A percentile compares a stretch with the other conserved stretches of the same genome.
These are phyloP conservation scores for Dictyostelium brefeldianum DNA, from an alignment of 78 protist species.

Conservation along the genomic window DNA sequence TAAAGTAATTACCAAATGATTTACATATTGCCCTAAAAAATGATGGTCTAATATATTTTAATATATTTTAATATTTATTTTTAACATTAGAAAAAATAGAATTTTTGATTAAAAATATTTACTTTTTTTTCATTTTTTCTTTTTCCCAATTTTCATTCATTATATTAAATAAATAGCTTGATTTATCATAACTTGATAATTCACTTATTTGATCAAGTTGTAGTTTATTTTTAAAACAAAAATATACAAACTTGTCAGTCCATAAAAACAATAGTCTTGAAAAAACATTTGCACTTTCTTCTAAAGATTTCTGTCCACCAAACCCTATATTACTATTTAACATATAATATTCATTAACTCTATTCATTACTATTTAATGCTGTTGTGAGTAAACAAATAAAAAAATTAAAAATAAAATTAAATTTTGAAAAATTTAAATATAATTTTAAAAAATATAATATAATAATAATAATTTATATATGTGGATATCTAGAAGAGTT, in stretches of 20 bases:
- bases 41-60: neutral
- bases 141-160: conserved; percentile 29
- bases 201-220: conserved; percentile 19
- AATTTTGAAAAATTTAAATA: no score
- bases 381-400: no score
- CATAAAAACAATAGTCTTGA: conserved; percentile 25
- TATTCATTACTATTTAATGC: no score
- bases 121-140: conserved; percentile 10
- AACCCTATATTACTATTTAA: neutral
- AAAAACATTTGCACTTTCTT: conserved; percentile 21
- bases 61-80: no score
- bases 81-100: no score
- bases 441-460: no score
- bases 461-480: no score
- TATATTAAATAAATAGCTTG: neutral
- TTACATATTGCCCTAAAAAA: conserved; percentile 6
- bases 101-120: neutral
- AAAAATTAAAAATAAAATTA: no score
- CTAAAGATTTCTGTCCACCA: conserved; percentile 25
- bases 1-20: conserved; percentile 37
- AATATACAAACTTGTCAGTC: conserved; percentile 34
- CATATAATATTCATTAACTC: no score
- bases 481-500: no score
- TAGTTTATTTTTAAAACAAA: conserved; percentile 38
- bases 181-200: conserved; percentile 30